Percentiles rank a stretch among this genome's conserved stretches.
Conservation (phyloP, 768 basidiomycete genomes). For the Coprinopsis marcescibilis region DNA sequence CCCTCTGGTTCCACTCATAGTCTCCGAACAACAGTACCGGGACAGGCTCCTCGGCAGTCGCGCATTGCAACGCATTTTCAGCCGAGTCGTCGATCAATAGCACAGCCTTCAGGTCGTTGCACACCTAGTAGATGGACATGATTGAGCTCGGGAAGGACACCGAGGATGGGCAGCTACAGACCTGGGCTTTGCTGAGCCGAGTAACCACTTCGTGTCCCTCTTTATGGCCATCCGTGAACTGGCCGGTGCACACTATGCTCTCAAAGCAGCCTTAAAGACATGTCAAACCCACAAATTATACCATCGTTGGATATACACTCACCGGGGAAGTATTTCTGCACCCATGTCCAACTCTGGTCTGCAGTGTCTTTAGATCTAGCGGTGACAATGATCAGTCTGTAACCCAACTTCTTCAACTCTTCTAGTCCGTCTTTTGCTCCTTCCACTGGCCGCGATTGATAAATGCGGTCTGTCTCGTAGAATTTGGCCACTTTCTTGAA, state of each 20-base stretch:
- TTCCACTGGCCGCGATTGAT: constrained; percentile 44
- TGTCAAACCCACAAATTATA: not conserved
- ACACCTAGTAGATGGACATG: constrained; percentile 40
- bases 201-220: constrained; percentile 39
- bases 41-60: constrained; percentile 39
- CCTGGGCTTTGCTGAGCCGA: constrained; percentile 68
- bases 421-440: constrained; percentile 57
- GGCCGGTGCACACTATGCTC: constrained; percentile 65
- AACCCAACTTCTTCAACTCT: constrained; percentile 56
- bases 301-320: constrained; percentile 7
- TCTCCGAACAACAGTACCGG: constrained; percentile 69
- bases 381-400: constrained; percentile 67
- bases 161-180: constrained; percentile 19
- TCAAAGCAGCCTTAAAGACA: constrained; percentile 41
- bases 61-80: constrained; percentile 68
- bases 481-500: constrained; percentile 53
- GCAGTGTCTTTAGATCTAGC: constrained; percentile 55
- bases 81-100: constrained; percentile 76
- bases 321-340: constrained; percentile 61
- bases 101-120: constrained; percentile 54
- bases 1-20: constrained; percentile 69
- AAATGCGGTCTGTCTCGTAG: constrained; percentile 47
- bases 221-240: constrained; percentile 54
- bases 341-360: constrained; percentile 62
- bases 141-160: too few relatives aligned